These are phyloP conservation scores for Coriaria nepalensis DNA, from an alignment of 306 rosid species.

Conservation along the genomic window DNA sequence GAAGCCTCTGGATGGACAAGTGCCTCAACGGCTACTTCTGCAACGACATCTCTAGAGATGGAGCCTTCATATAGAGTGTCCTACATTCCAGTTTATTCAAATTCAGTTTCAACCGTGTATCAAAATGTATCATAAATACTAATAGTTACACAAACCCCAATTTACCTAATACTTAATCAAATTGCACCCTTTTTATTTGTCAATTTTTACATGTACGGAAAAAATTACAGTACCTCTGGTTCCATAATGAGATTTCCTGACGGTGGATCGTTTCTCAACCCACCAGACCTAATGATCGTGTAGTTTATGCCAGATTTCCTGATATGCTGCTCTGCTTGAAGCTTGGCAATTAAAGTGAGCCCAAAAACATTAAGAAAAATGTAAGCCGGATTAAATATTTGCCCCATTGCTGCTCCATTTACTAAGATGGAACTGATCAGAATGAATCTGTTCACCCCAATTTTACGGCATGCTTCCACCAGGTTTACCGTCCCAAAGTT, in stretches of 20 bases:
- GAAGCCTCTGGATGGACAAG: conserved; percentile 63
- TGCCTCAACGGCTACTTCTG: conserved; percentile 89
- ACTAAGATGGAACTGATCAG: conserved; percentile 91
- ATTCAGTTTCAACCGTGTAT: no score
- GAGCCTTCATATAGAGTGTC: conserved; percentile 70
- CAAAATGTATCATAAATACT: no score
- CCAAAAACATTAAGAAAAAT: conserved; percentile 83
- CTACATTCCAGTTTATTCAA: conserved; percentile 13
- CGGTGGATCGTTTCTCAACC: conserved; percentile 85
- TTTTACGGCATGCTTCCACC: conserved; percentile 78
- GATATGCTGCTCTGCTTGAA: conserved; percentile 67
- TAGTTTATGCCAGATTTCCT: conserved; percentile 87
- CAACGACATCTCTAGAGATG: conserved; percentile 92
- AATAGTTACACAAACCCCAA: no score
- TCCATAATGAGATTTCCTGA: conserved; percentile 76
- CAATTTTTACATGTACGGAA: no score
- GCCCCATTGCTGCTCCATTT: conserved; percentile 96
- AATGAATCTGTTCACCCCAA: conserved; percentile 63
- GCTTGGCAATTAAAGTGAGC: conserved; percentile 83
- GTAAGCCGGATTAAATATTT: conserved; percentile 81
- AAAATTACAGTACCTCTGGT: conserved; percentile 42
- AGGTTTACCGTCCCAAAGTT: conserved; percentile 85
- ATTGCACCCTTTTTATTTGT: no score
- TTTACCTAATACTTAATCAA: no score
- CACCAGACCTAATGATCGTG: conserved; percentile 94